Conservation (phyloP, 345 rosid genomes). For the Acer negundo region DNA sequence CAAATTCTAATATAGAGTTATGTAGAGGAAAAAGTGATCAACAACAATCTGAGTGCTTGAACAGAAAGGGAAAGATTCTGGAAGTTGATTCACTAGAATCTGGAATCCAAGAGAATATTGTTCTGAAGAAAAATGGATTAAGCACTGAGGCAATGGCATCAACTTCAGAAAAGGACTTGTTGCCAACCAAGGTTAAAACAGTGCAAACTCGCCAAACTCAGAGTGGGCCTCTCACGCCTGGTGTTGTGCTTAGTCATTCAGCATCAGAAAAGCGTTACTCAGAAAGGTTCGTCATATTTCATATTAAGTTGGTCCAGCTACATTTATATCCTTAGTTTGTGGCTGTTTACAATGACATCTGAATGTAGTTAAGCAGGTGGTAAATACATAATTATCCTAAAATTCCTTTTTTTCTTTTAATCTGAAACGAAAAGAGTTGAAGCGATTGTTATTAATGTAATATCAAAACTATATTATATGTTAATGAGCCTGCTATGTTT, state of each 20-base stretch:
- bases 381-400: not conserved
- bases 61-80: conserved; percentile 51
- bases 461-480: not conserved
- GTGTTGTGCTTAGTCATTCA: conserved; percentile 53
- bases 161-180: conserved; percentile 49
- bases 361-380: not conserved
- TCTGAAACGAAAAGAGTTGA: not conserved
- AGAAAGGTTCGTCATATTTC: conserved; percentile 63
- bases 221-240: conserved; percentile 87
- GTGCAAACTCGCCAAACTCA: conserved; percentile 72
- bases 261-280: conserved; percentile 51
- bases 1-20: conserved; percentile 31
- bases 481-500: not conserved
- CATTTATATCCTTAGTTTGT: not conserved
- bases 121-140: conserved; percentile 42
- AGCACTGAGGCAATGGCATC: conserved; percentile 49
- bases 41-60: conserved; percentile 35
- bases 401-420: not conserved
- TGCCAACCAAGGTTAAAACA: conserved; percentile 49
- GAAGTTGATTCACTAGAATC: conserved; percentile 50
- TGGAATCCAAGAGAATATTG: conserved; percentile 37
- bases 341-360: conserved; percentile 10
- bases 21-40: conserved; percentile 38
- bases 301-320: not conserved
- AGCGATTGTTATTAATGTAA: not conserved